phyloP scores from a whole-genome alignment of 768 basidiomycete species.

The Tylopilus vinaceipallidus region DNA sequence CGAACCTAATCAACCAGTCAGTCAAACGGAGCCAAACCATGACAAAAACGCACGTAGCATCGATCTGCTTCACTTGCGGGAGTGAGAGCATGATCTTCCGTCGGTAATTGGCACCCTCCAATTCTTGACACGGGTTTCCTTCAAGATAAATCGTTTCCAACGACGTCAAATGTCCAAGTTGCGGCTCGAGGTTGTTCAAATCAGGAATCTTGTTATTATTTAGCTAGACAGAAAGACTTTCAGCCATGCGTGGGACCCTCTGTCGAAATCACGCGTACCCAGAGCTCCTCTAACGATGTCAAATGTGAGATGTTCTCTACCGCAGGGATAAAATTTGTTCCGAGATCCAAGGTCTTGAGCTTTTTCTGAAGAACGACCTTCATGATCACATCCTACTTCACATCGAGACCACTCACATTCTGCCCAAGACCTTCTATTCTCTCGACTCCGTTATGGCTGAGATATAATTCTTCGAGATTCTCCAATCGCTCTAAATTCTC shows the following conservation, averaged over 20 bases:
- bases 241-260: background rate
- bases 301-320: conserved; percentile 86
- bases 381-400: background rate
- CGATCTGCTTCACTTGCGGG: conserved; percentile 90
- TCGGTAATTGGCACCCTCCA: conserved; percentile 75
- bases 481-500: conserved; percentile 74
- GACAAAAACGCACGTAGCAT: conserved; percentile 90
- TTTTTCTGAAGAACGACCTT: conserved; percentile 40
- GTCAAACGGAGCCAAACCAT: no score
- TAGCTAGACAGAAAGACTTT: conserved; percentile 46
- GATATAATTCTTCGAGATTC: conserved; percentile 83
- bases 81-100: conserved; percentile 87
- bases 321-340: conserved; percentile 75
- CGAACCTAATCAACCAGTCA: conserved; percentile 11
- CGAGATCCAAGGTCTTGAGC: conserved; percentile 84
- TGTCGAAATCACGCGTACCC: conserved; percentile 52
- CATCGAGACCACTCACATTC: conserved; percentile 53
- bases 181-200: conserved; percentile 61
- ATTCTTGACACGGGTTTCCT: conserved; percentile 86
- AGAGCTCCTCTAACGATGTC: conserved; percentile 80
- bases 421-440: conserved; percentile 81
- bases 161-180: conserved; percentile 57
- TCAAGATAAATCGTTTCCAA: conserved; percentile 93
- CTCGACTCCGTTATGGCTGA: conserved; percentile 91
- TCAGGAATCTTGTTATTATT: conserved; percentile 84